Conservation (phyloP, 768 basidiomycete species). For the Agaricus bisporus region DNA sequence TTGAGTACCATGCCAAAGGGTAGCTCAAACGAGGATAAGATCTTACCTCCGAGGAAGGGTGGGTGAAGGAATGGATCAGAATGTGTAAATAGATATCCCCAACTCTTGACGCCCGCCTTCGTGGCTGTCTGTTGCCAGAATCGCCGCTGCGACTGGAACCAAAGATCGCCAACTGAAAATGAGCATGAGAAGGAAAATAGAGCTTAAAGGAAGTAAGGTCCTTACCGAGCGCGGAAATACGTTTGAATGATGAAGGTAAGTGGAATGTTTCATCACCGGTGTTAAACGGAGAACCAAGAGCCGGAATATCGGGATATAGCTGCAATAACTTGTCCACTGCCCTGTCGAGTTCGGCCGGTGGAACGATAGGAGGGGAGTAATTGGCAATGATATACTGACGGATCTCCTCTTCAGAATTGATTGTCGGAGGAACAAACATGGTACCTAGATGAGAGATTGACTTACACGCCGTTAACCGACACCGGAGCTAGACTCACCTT, state of each 20-base stretch:
- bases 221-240: conserved; percentile 24
- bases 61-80: conserved; percentile 19
- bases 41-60: conserved; percentile 25
- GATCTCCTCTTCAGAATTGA: conserved; percentile 20
- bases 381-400: conserved; percentile 19
- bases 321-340: conserved; percentile 23
- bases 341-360: conserved; percentile 14
- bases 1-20: neutral
- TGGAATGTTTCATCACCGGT: conserved; percentile 43
- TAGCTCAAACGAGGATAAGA: neutral
- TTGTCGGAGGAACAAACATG: conserved; percentile 21
- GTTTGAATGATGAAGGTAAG: conserved; percentile 25
- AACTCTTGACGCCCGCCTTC: conserved; percentile 29
- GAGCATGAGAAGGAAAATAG: neutral
- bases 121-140: conserved; percentile 33
- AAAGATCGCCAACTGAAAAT: conserved; percentile 29
- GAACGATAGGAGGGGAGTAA: conserved; percentile 23
- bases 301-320: conserved; percentile 36
- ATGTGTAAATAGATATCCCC: conserved; percentile 38
- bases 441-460: conserved; percentile 23
- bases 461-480: neutral
- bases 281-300: conserved; percentile 38
- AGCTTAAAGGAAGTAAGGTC: neutral
- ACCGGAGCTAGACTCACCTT: conserved; percentile 25
- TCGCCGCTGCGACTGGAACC: conserved; percentile 32